Conservation (phyloP, 768 basidiomycete genomes). For the Chalciporus sphaerocephalus region DNA sequence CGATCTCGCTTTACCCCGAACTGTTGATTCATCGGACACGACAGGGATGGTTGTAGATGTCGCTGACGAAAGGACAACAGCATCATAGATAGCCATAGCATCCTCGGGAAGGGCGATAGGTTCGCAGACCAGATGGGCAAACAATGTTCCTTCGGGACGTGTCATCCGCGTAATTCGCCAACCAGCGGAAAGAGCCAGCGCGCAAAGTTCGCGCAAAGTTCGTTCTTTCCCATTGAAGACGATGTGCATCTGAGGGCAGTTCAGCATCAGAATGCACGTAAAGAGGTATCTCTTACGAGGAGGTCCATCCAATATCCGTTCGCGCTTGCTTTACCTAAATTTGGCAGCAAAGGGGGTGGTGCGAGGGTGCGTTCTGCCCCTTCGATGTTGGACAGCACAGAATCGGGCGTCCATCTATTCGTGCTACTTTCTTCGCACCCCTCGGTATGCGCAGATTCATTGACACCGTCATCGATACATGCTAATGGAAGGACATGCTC, state of each 20-base stretch:
- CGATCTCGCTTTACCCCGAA: not conserved
- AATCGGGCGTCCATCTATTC: slow-evolving; percentile 26
- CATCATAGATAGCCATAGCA: slow-evolving; percentile 21
- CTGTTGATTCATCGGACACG: slow-evolving; percentile 5
- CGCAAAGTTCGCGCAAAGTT: slow-evolving; percentile 59
- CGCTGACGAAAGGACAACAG: slow-evolving; percentile 14
- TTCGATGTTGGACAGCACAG: slow-evolving; percentile 40
- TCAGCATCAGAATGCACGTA: not conserved
- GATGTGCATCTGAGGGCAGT: slow-evolving; percentile 54
- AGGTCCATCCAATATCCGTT: slow-evolving; percentile 71
- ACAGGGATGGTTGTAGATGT: slow-evolving; percentile 14
- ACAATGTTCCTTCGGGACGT: slow-evolving; percentile 57
- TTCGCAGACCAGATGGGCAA: slow-evolving; percentile 67
- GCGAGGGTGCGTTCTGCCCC: slow-evolving; percentile 52
- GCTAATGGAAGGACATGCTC: slow-evolving; percentile 70
- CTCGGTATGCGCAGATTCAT: not conserved
- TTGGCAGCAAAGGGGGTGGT: slow-evolving; percentile 62
- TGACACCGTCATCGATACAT: slow-evolving; percentile 47
- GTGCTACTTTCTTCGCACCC: slow-evolving; percentile 7
- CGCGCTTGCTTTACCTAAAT: slow-evolving; percentile 64
- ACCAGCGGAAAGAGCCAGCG: slow-evolving; percentile 51
- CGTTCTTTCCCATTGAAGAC: slow-evolving; percentile 68
- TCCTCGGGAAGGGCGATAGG: slow-evolving; percentile 51
- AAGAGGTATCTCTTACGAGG: slow-evolving; percentile 39
- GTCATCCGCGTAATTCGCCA: slow-evolving; percentile 59